Evolutionary conservation across 495 filamentous ascomycete species (phyloP), one percentile per base, ranked within the genome.

Genomic region (Podospora sp.): DNA sequence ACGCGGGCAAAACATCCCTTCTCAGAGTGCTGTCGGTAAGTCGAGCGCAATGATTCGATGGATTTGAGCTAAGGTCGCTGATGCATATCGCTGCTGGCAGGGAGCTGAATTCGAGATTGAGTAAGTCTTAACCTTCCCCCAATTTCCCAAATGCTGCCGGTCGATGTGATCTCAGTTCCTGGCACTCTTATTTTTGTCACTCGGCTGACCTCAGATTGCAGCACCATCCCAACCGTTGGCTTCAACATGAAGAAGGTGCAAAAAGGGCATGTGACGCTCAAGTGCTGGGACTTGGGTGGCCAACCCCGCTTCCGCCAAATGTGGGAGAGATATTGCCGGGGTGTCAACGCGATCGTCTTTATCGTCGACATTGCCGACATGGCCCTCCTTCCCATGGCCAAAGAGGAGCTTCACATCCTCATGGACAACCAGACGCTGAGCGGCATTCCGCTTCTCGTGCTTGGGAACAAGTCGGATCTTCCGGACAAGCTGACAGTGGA

Each of bases 241-340:
- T 98, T 98, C 83, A 98, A 97, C 80, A 97, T 97, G 87, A 98
- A 99, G 86, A 89, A 91, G 67, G 92, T 99, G 69, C 94, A 97
- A 80, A 94, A 94, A 74, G 95, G 95, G 69, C 95, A 99, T 88
- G 95, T 99, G 75, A 97, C 95, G 66, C 84, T 99, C 77, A 98
- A 97, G 83, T 99, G 94, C 77, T 99, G 95, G 95, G 95, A 99
- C 83, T 85, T 99, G 69, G 95, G 95, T 67, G 95, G 95, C 26
- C 95, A 99, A 83, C 94, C 94, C 73, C 88, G 95, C 69, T 99
- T 98, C 81, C 91, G 95, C 69, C 90, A 92, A 67, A 99, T 99
- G 95, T 99, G 95, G 95, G 95, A 98, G 84, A 85, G 95, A 72
- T 99, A 99, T 79, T 99, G 95, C 81, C 91, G 93, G 56, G 94